Evolutionary conservation across 768 basidiomycete species (phyloP).

Genomic region (Trametopsis cervina): DNA sequence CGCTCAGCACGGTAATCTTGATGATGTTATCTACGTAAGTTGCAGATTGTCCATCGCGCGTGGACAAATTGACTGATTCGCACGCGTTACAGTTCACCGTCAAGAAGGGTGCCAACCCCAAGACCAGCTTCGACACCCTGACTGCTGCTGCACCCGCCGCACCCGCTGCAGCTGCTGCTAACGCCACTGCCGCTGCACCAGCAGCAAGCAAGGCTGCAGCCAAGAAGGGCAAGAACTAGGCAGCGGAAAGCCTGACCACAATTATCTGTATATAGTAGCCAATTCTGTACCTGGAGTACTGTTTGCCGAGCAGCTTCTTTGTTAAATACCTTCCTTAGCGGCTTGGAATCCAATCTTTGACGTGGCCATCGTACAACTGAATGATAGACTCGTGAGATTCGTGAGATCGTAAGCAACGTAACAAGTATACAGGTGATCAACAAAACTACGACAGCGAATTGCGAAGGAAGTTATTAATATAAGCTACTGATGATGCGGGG

Average conservation of each 20-base stretch:
- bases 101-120: constrained; percentile 1
- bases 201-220: not conserved
- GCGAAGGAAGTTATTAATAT: not conserved
- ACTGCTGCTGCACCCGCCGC: not conserved
- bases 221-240: not conserved
- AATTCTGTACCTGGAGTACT: too few species aligned
- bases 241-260: not conserved
- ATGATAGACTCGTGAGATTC: constrained; percentile 12
- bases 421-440: constrained; percentile 7
- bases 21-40: constrained; percentile 29
- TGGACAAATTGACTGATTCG: not conserved
- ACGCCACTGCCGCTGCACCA: not conserved
- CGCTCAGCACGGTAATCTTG: constrained; percentile 32
- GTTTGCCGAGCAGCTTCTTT: too few species aligned
- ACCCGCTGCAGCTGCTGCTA: not conserved
- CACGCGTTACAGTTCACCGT: constrained; percentile 6
- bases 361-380: too few species aligned
- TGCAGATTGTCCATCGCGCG: too few species aligned
- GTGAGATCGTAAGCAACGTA: constrained; percentile 6
- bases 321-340: too few species aligned
- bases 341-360: too few species aligned
- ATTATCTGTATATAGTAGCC: not conserved
- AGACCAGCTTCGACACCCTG: not conserved
- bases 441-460: not conserved
- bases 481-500: constrained; percentile 11